Evolutionary conservation across 192 early-diverging fungal genomes (phyloP), one percentile per base, ranked within the genome.

Genomic region (Coemansia umbellata): DNA sequence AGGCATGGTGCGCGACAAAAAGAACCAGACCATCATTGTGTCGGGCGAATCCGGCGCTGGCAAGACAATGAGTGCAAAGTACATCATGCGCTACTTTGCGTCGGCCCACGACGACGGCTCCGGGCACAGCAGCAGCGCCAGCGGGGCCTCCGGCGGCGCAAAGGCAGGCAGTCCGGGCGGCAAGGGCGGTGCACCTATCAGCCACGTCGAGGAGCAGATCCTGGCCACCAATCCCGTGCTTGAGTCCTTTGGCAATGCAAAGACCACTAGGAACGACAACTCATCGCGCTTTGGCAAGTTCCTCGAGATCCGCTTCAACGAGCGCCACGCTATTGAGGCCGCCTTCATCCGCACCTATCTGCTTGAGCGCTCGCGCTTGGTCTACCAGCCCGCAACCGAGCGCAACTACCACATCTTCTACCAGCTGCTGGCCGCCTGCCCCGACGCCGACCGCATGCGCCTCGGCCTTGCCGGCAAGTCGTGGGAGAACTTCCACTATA

Each of bases 401-500:
- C 82, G 95, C 60, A 97, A 96, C 81, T 99, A 99, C 80, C 96
- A 99, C 81, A 91, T 99, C 68, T 99, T 99, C 72, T 99, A 99
- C 78, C 96, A 99, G 82, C 84, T 99, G 35, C 94, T 92, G 77
- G 85, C 92, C 14, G 94, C 90, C 37, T 87, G 85, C 5, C 90
- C 92, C 9, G 77, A 84, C 5, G 91, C 85, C 13, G 33, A 60
- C 47, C 43, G 53, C 33, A 44, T 44, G 42, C 37, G 35, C 10
- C 62, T 72, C 7, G 69, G 69, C 3, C 47, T 72, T 17, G 21
- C 27, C 10, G 33, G 18, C 11, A 15, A 27, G 26, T 31, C 57
- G 21, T 72, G 69, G 69, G 91, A 96, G 61, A 74, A 80, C 24
- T 99, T 94, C 71, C 78, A 89, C 55, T 99, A 96, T 67, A 79